Evolutionary conservation across 2,329 filamentous ascomycete species (phyloP).

Genomic region (Verticillium isaacii): DNA sequence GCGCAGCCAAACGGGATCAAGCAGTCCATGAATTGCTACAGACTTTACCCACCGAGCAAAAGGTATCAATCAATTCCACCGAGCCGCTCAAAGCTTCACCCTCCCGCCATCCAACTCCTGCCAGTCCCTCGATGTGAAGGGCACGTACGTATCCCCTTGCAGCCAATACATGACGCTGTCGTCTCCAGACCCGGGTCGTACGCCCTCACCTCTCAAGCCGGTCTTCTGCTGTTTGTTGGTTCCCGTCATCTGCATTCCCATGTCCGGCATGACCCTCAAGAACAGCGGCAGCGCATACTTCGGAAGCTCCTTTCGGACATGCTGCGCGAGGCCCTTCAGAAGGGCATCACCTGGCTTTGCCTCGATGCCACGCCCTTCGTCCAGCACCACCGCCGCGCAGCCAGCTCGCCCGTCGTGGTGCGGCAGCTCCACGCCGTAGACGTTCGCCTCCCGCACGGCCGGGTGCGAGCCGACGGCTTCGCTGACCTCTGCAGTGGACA

Average conservation of each 20-base stretch:
- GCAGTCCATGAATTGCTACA: not conserved
- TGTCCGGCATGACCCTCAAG: constrained; percentile 58
- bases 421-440: constrained; percentile 77
- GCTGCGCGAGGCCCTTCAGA: constrained; percentile 56
- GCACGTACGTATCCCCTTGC: constrained; percentile 59
- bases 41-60: not conserved
- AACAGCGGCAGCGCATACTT: constrained; percentile 76
- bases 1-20: no score
- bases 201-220: constrained; percentile 64
- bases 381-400: constrained; percentile 66
- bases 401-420: constrained; percentile 81
- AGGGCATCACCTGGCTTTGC: constrained; percentile 34
- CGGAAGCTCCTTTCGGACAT: constrained; percentile 57
- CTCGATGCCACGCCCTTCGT: constrained; percentile 31
- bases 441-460: constrained; percentile 71
- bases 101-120: constrained; percentile 58
- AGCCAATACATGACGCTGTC: constrained; percentile 59
- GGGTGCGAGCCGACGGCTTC: constrained; percentile 65
- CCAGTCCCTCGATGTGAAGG: constrained; percentile 67
- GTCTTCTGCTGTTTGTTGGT: constrained; percentile 90
- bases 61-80: not conserved
- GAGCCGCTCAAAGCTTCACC: constrained; percentile 56
- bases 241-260: constrained; percentile 63
- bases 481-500: constrained; percentile 78
- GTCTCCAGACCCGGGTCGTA: constrained; percentile 55